Base-by-base conservation (phyloP, 495 filamentous ascomycete species). In the Penicillium canescens region DNA sequence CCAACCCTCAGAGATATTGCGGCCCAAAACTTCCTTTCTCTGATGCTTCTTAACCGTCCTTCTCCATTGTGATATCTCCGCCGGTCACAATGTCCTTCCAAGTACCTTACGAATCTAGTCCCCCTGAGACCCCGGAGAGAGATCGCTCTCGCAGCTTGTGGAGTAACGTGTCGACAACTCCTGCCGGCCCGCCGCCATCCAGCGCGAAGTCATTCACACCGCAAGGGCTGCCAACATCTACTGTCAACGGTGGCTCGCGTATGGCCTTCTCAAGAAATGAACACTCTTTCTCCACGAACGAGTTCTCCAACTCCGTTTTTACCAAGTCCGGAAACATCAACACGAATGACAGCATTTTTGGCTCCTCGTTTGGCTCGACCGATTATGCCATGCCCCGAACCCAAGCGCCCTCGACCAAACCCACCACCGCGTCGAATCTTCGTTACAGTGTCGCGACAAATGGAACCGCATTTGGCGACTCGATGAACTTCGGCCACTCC, bases 121-220 rank as follows among this genome's bases (percentile, higher is more conserved):
- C 68, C 4, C 73, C 74, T 3, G 67, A 69, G 37, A 78, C 76
- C 1, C 76, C 76, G 10, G 71, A 67, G n/a, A 76, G 75, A 57
- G 64, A 58, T 13, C 72, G 73, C 52, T 61, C 61, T 20, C 72
- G 70, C 43, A 71, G 70, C 46, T 58, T 73, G 13, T 69, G 74
- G 51, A 68, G 70, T 48, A 70, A 85, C 62, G 78, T 84, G 31
- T 92, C 91, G 1, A 92, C 87, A 1, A 93, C 91, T 18, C 91
- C 91, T 40, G 83, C 85, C 23, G 89, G 85, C 9, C 84, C 81
- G 42, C 90, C 91, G 12, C 89, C 89, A 20, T 84, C 83, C 3
- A 82, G 82, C 34, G 71, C 79, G 9, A 75, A 77, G 18, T 91
- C 89, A 28, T 91, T 91, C 67, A 90, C 87, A 24, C 89, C 90